These are phyloP conservation scores for Aegilops bicornis DNA, from an alignment of 176 grass and related monocot genomes.

Conservation along the genomic window DNA sequence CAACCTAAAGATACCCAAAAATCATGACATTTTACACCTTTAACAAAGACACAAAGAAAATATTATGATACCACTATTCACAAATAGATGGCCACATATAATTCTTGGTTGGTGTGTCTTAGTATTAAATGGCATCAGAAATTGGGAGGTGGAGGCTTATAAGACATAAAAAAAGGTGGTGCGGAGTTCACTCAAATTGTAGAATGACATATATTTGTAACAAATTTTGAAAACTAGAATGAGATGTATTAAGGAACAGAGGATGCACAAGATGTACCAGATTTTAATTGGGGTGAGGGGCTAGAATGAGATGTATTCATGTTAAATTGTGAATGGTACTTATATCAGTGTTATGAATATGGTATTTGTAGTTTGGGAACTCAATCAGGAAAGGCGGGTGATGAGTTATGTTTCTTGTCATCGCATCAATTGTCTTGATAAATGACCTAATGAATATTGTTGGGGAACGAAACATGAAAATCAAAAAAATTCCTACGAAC, in stretches of 20 bases:
- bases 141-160: not conserved
- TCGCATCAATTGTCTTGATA: conserved; percentile 41
- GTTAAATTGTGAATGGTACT: conserved; percentile 19
- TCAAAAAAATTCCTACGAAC: too few species aligned
- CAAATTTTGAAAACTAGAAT: too few species aligned
- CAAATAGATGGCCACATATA: too few species aligned
- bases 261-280: not conserved
- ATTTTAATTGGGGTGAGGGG: too few species aligned
- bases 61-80: too few species aligned
- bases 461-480: too few species aligned
- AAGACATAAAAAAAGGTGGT: not conserved
- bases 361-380: conserved; percentile 54
- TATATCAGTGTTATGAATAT: conserved; percentile 80
- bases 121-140: too few species aligned
- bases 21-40: not conserved
- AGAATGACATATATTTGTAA: not conserved
- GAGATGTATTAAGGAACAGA: not conserved
- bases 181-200: not conserved
- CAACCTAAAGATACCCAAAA: too few species aligned
- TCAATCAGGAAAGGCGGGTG: conserved; percentile 35
- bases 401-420: not conserved
- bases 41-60: not conserved
- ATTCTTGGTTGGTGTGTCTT: too few species aligned
- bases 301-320: not conserved
- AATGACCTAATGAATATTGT: conserved; percentile 36